Evolutionary conservation across 192 early-diverging fungal genomes (phyloP).

Genomic region (Allomyces arbusculus): DNA sequence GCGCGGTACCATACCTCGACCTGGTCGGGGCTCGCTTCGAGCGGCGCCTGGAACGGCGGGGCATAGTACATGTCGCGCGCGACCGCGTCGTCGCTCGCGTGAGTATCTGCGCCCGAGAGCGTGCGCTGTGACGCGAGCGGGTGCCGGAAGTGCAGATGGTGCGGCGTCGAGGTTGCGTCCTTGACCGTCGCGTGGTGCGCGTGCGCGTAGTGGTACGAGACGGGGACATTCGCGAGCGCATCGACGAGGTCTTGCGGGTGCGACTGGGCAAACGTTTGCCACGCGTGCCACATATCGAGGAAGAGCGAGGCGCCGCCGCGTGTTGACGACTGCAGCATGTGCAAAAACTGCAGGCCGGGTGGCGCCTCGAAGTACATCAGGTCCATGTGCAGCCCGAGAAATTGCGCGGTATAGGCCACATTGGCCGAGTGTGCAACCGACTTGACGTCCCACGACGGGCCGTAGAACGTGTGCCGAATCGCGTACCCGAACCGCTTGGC

Average conservation of each 20-base stretch:
- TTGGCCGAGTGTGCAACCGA: background rate
- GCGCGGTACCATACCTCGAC: conserved; percentile 1
- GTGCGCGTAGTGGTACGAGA: conserved; percentile 3
- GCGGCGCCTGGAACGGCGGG: conserved; percentile 3
- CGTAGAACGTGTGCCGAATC: background rate
- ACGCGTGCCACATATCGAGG: background rate
- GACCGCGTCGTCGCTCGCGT: background rate
- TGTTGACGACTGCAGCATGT: background rate
- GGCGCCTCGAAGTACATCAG: conserved; percentile 3
- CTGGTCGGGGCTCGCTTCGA: conserved; percentile 3
- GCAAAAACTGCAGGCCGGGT: conserved; percentile 4
- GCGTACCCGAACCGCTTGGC: background rate
- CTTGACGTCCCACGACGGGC: conserved; percentile 5
- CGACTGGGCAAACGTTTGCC: background rate
- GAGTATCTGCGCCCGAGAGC: background rate
- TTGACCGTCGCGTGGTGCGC: background rate
- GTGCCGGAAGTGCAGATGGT: conserved; percentile 1
- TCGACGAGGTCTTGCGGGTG: background rate
- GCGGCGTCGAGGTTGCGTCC: background rate
- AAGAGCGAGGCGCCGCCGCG: conserved; percentile 1
- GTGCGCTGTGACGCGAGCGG: conserved; percentile 1
- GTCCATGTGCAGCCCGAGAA: conserved; percentile 4
- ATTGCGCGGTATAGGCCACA: conserved; percentile 2
- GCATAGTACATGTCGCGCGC: background rate
- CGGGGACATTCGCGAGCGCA: background rate